Conservation (phyloP, 1,284 basidiomycete genomes). For the Ganoderma resinaceum region DNA sequence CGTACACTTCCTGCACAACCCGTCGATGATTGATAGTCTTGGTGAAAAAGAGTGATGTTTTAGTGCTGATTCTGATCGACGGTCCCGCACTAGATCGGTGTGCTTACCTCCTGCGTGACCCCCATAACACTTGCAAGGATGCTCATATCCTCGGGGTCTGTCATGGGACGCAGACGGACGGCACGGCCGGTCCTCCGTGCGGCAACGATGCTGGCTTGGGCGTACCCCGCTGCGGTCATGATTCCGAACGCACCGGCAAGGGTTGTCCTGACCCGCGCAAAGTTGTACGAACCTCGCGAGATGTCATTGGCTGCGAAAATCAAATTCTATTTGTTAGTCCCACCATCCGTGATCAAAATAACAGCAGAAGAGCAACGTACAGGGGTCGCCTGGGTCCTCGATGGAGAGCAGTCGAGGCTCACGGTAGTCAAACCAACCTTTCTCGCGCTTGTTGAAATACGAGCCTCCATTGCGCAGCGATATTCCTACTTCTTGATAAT, state of each 20-base stretch:
- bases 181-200: slow-evolving; percentile 57
- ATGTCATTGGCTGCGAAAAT: slow-evolving; percentile 85
- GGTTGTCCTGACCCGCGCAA: slow-evolving; percentile 82
- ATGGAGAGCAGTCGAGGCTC: slow-evolving; percentile 79
- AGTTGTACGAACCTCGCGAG: slow-evolving; percentile 86
- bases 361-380: slow-evolving; percentile 56
- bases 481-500: slow-evolving; percentile 91
- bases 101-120: slow-evolving; percentile 79
- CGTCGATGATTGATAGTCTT: slow-evolving; percentile 77
- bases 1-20: slow-evolving; percentile 75
- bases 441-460: slow-evolving; percentile 81
- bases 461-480: slow-evolving; percentile 85
- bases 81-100: neutral
- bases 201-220: slow-evolving; percentile 62
- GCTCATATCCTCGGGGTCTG: slow-evolving; percentile 73
- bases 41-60: slow-evolving; percentile 12
- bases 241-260: slow-evolving; percentile 90
- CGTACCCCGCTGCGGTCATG: slow-evolving; percentile 74
- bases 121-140: slow-evolving; percentile 84
- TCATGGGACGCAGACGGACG: slow-evolving; percentile 51
- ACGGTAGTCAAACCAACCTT: slow-evolving; percentile 79
- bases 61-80: slow-evolving; percentile 22
- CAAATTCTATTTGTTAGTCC: slow-evolving; percentile 10
- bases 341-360: slow-evolving; percentile 4
- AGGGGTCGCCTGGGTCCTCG: slow-evolving; percentile 93